Conservation (phyloP, 768 basidiomycete species). For the Serpula lacrymans region DNA sequence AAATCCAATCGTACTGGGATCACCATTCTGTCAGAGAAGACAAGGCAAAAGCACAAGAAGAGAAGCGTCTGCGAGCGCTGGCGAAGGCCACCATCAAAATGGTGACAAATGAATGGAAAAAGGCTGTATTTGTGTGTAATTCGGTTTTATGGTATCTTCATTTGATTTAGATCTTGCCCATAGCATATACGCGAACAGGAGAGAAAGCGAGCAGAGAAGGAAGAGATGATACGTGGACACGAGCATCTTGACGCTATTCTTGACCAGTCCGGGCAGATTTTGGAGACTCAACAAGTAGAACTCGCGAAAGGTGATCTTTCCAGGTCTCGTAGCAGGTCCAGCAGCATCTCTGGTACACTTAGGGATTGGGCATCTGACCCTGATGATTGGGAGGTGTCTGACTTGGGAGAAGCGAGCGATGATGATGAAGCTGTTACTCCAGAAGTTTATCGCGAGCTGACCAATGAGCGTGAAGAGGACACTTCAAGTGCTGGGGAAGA, state of each 20-base stretch:
- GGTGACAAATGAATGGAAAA: constrained; percentile 81
- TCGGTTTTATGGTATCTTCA: neutral
- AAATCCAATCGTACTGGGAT: constrained; percentile 76
- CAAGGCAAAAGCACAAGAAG: constrained; percentile 54
- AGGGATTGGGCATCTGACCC: constrained; percentile 17
- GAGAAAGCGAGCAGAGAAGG: constrained; percentile 60
- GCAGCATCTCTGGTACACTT: constrained; percentile 37
- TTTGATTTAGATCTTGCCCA: constrained; percentile 1
- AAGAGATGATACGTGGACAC: constrained; percentile 76
- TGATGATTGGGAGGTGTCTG: constrained; percentile 17
- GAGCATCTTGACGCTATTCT: constrained; percentile 89
- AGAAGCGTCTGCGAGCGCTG: constrained; percentile 59
- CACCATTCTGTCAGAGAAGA: constrained; percentile 59
- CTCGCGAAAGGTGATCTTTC: constrained; percentile 48
- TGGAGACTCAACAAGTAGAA: constrained; percentile 80
- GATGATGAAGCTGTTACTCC: constrained; percentile 6
- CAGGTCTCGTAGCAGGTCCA: constrained; percentile 54
- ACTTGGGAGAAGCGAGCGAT: constrained; percentile 1
- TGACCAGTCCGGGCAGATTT: constrained; percentile 81
- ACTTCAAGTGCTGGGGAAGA: constrained; percentile 39
- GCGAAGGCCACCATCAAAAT: constrained; percentile 71
- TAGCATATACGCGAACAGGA: constrained; percentile 76
- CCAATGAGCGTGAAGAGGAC: constrained; percentile 18
- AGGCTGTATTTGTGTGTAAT: constrained; percentile 72
- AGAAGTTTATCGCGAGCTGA: neutral